Percentiles rank a stretch among this genome's conserved stretches.
phyloP scores from a whole-genome alignment of 345 rosid genomes.

The Mallotus nudiflorus region DNA sequence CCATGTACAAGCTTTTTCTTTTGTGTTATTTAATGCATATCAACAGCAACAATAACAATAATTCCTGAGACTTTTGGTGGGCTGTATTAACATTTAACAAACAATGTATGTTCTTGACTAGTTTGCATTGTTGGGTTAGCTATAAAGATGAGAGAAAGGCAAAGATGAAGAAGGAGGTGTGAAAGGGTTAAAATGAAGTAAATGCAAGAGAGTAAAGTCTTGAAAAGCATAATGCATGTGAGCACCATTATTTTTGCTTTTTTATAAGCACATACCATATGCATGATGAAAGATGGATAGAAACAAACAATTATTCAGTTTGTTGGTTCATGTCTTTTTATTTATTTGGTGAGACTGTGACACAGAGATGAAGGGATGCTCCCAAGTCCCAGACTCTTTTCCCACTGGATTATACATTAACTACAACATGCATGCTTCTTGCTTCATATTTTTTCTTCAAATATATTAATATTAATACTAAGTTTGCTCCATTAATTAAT shows the following conservation, averaged over 20 bases:
- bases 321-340: background rate
- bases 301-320: slow-evolving; percentile 8
- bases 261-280: slow-evolving; percentile 5
- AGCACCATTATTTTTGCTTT: background rate
- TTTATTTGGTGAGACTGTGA: background rate
- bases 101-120: too few relatives aligned
- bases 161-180: background rate
- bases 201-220: background rate
- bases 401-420: too few relatives aligned
- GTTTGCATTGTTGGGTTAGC: background rate
- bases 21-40: background rate
- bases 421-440: too few relatives aligned
- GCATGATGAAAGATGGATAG: background rate
- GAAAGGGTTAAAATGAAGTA: background rate
- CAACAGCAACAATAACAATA: too few relatives aligned
- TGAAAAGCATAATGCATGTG: background rate
- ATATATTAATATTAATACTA: too few relatives aligned
- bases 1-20: background rate
- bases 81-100: too few relatives aligned
- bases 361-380: too few relatives aligned
- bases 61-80: too few relatives aligned
- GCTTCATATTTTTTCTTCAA: too few relatives aligned
- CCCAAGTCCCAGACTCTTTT: too few relatives aligned
- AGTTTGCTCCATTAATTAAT: too few relatives aligned
- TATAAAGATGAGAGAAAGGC: background rate